Evolutionary conservation across 352 stramenopile genomes (phyloP).

Genomic region (Halophytophthora batemanensis): DNA sequence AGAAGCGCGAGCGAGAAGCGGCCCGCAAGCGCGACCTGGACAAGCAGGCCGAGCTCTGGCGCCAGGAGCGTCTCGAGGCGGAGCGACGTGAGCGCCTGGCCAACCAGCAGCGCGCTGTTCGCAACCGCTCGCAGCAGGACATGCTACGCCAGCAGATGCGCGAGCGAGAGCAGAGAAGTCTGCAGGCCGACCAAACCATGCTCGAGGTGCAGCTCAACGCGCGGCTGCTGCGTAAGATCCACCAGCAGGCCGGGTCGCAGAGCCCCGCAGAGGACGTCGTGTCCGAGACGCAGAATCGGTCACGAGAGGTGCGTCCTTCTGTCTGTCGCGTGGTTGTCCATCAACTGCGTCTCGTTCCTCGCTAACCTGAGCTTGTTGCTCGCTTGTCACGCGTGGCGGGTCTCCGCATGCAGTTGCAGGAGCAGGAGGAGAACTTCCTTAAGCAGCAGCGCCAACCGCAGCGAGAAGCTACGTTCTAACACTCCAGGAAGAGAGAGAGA

Average conservation of each 20-base stretch:
- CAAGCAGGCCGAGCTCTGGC: slow-evolving; percentile 83
- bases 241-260: slow-evolving; percentile 42
- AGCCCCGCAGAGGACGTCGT: slow-evolving; percentile 53
- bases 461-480: slow-evolving; percentile 28
- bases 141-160: slow-evolving; percentile 66
- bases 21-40: slow-evolving; percentile 54
- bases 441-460: slow-evolving; percentile 28
- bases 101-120: slow-evolving; percentile 45
- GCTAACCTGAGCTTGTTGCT: neutral
- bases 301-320: slow-evolving; percentile 46
- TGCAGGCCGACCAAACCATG: slow-evolving; percentile 61
- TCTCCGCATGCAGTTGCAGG: slow-evolving; percentile 36
- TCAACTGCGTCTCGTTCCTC: neutral
- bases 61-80: slow-evolving; percentile 54
- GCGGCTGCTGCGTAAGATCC: slow-evolving; percentile 68
- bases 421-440: slow-evolving; percentile 45
- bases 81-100: slow-evolving; percentile 49
- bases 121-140: slow-evolving; percentile 61
- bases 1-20: slow-evolving; percentile 66
- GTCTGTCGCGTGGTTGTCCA: neutral
- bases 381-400: neutral
- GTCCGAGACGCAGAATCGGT: slow-evolving; percentile 69
- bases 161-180: slow-evolving; percentile 56
- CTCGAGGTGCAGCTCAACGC: slow-evolving; percentile 77
- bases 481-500: slow-evolving; percentile 1